A percentile compares a stretch with the other conserved stretches of the same genome.
Evolutionary conservation across 2,329 filamentous ascomycete genomes (phyloP).

Genomic region (Cladosporium austrohemisphaericum): DNA sequence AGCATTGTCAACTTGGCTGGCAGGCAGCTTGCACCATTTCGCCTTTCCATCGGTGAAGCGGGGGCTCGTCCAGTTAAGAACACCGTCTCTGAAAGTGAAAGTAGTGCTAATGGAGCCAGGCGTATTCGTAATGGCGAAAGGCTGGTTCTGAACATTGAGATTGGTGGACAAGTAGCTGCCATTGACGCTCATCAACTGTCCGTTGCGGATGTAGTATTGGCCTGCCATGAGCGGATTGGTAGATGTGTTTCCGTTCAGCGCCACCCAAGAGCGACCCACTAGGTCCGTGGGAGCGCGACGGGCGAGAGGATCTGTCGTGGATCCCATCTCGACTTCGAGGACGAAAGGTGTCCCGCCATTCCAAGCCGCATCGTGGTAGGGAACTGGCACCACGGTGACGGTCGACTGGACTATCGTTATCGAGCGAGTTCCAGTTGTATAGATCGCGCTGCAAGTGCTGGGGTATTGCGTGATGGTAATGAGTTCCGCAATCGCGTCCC

Average conservation of each 20-base stretch:
- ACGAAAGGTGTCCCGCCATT: slow-evolving; percentile 33
- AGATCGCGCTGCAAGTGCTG: slow-evolving; percentile 27
- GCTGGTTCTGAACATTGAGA: slow-evolving; percentile 21
- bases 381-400: slow-evolving; percentile 23
- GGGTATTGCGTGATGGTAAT: slow-evolving; percentile 28
- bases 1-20: slow-evolving; percentile 24
- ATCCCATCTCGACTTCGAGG: slow-evolving; percentile 23
- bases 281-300: background rate
- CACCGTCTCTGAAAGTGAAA: slow-evolving; percentile 27
- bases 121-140: slow-evolving; percentile 26
- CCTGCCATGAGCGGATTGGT: slow-evolving; percentile 28
- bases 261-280: slow-evolving; percentile 25
- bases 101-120: slow-evolving; percentile 27
- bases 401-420: slow-evolving; percentile 29
- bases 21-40: slow-evolving; percentile 31
- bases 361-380: slow-evolving; percentile 23
- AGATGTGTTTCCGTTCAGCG: slow-evolving; percentile 33
- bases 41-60: slow-evolving; percentile 31
- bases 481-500: slow-evolving; percentile 16
- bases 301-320: slow-evolving; percentile 8
- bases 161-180: slow-evolving; percentile 28
- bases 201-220: slow-evolving; percentile 29
- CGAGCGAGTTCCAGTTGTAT: slow-evolving; percentile 21
- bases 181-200: slow-evolving; percentile 22
- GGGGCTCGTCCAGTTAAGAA: slow-evolving; percentile 32